Evolutionary conservation across 768 basidiomycete species (phyloP), one percentile per base, ranked within the genome.

Genomic region (Piloderma croceum): DNA sequence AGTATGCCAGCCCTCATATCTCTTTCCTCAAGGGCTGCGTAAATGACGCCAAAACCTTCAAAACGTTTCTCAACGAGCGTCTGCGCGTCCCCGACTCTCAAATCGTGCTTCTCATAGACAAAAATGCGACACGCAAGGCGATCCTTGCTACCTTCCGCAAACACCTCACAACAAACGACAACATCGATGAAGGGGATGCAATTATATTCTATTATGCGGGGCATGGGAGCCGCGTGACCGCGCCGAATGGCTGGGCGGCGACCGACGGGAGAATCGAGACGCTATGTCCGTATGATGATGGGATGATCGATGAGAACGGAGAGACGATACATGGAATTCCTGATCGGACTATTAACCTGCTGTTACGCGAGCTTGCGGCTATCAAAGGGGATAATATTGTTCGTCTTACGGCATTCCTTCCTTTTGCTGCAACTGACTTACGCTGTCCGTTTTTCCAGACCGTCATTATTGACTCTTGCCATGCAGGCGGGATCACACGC

Each of bases 291-390:
- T 24, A 47, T 34, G 46, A 45, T 25, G 33, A 39, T n/a, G n/a
- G n/a, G n/a, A n/a, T n/a, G n/a, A n/a, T n/a, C n/a, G n/a, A n/a
- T n/a, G n/a, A n/a, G n/a, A n/a, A n/a, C n/a, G n/a, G n/a, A n/a
- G n/a, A n/a, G n/a, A n/a, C 31, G 80, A 87, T n/a, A n/a, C n/a
- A 49, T 29, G 44, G 48, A 11, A 48, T 48, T 31, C 47, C 47
- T 1, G 47, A 48, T 31, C 34, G 29, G 15, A 48, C 43, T 7
- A 19, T 48, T 21, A 42, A 45, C n/a, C 4, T n/a, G 18, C 34
- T 48, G 6, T 31, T 48, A 13, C 34, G 34, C n/a, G 20, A 4
- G 27, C 44, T 48, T 11, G 47, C 47, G 2, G 35, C 47, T n/a
- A 44, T 38, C 5, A 48, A 42, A 20, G 47, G 47, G 25, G 41